These are phyloP conservation scores for Didymella lethalis DNA, from an alignment of 2,329 filamentous ascomycete genomes.

Conservation along the genomic window DNA sequence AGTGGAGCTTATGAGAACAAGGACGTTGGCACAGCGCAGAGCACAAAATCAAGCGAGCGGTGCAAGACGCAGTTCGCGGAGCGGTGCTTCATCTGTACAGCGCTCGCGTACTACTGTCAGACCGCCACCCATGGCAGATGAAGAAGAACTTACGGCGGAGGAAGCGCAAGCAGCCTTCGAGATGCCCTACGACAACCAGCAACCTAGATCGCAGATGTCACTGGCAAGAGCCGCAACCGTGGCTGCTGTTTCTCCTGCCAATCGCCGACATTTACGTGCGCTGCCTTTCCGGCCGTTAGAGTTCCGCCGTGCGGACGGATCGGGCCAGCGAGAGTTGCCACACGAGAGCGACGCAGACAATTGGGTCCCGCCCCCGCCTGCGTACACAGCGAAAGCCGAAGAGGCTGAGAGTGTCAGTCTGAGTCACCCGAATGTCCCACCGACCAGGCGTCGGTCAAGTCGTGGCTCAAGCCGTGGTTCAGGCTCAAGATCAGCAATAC, in stretches of 20 bases:
- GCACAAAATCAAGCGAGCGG: constrained; percentile 39
- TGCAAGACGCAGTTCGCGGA: constrained; percentile 40
- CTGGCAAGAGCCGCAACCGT: constrained; percentile 55
- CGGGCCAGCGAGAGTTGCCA: constrained; percentile 68
- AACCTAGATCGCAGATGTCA: constrained; percentile 51
- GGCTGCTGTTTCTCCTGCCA: constrained; percentile 73
- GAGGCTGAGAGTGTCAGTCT: constrained; percentile 49
- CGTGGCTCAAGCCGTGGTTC: constrained; percentile 10
- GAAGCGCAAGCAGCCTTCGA: constrained; percentile 51
- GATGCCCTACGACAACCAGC: constrained; percentile 51
- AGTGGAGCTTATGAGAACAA: constrained; percentile 50
- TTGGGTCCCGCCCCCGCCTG: constrained; percentile 85
- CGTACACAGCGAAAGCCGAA: constrained; percentile 72
- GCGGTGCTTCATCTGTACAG: constrained; percentile 34
- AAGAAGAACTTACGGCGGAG: constrained; percentile 45
- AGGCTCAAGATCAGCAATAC: constrained; percentile 14
- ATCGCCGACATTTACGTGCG: constrained; percentile 69
- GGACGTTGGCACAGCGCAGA: constrained; percentile 49
- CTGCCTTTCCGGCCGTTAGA: constrained; percentile 64
- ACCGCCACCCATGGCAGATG: constrained; percentile 33
- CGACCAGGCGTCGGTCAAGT: constrained; percentile 23
- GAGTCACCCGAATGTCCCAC: constrained; percentile 45
- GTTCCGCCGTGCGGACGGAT: constrained; percentile 73
- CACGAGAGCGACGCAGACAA: constrained; percentile 89
- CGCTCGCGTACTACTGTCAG: constrained; percentile 43